Conservation (phyloP, 2,329 filamentous ascomycete species). For the Arthroderma sp. region DNA sequence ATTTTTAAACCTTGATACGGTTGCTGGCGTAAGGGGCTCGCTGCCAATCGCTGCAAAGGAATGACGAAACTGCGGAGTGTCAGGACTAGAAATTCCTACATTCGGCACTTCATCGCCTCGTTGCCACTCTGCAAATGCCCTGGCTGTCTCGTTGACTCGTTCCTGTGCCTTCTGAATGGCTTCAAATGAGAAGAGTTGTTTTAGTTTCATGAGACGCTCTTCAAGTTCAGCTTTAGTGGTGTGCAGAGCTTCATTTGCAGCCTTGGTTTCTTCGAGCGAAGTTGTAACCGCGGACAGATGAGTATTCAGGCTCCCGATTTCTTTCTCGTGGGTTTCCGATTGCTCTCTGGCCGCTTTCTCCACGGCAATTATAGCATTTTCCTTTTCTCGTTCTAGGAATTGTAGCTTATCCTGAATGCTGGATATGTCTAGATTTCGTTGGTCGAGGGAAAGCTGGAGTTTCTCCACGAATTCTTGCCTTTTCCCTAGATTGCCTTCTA, state of each 20-base stretch:
- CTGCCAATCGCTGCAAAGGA: slow-evolving; percentile 16
- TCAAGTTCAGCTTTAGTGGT: slow-evolving; percentile 25
- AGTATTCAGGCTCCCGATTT: slow-evolving; percentile 29
- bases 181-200: slow-evolving; percentile 26
- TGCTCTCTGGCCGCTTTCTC: slow-evolving; percentile 16
- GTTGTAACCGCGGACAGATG: slow-evolving; percentile 29
- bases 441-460: slow-evolving; percentile 24
- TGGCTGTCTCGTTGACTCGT: slow-evolving; percentile 17
- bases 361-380: slow-evolving; percentile 13
- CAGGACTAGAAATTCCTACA: slow-evolving; percentile 3
- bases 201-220: slow-evolving; percentile 23
- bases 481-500: slow-evolving; percentile 22
- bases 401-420: slow-evolving; percentile 26
- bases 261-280: slow-evolving; percentile 23
- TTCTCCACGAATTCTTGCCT: slow-evolving; percentile 22
- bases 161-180: slow-evolving; percentile 27
- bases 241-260: slow-evolving; percentile 24
- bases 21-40: slow-evolving; percentile 32
- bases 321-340: slow-evolving; percentile 19
- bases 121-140: slow-evolving; percentile 13
- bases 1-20: slow-evolving; percentile 29
- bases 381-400: slow-evolving; percentile 21
- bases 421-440: slow-evolving; percentile 22
- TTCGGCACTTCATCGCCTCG: slow-evolving; percentile 11
- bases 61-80: not conserved